Percentiles rank a stretch among this genome's conserved stretches.
phyloP scores from a whole-genome alignment of 495 filamentous ascomycete genomes.

The Talaromyces trachyspermus region DNA sequence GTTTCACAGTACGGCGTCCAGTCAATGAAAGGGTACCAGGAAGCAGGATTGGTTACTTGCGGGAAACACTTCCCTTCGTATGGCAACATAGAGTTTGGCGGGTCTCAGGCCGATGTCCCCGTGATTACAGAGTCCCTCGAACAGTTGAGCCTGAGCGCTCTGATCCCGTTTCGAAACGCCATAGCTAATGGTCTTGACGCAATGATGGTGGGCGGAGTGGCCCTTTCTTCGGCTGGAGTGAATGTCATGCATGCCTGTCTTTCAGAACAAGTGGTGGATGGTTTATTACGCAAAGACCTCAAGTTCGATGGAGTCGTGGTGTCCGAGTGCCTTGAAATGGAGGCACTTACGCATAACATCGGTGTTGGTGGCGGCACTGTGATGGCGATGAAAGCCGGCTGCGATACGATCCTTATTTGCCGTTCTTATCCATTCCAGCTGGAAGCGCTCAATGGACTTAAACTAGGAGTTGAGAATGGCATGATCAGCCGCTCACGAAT shows the following conservation, averaged over 20 bases:
- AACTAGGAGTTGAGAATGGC: conserved; percentile 76
- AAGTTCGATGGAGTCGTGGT: conserved; percentile 87
- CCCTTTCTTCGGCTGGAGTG: conserved; percentile 77
- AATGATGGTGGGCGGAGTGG: conserved; percentile 89
- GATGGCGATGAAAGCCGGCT: conserved; percentile 90
- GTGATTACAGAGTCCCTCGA: conserved; percentile 88
- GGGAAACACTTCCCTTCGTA: conserved; percentile 93
- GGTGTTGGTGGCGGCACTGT: conserved; percentile 87
- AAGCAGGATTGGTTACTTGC: conserved; percentile 75
- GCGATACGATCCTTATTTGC: conserved; percentile 78
- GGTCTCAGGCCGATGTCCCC: conserved; percentile 77
- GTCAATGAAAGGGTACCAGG: conserved; percentile 82
- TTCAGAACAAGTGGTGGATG: conserved; percentile 83
- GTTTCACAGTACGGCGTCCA: conserved; percentile 81
- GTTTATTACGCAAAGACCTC: conserved; percentile 70
- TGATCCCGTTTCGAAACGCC: conserved; percentile 82
- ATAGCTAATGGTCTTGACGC: conserved; percentile 76
- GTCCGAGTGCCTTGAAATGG: conserved; percentile 93
- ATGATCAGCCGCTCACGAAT: conserved; percentile 72
- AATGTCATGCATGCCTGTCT: conserved; percentile 90
- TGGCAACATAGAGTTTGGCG: conserved; percentile 85
- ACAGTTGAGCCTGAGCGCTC: conserved; percentile 72
- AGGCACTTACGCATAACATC: conserved; percentile 82
- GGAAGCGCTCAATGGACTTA: conserved; percentile 78
- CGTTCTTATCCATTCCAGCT: conserved; percentile 78